phyloP scores from a whole-genome alignment of 177 flowering plant species.

The Vitis hybrid region DNA sequence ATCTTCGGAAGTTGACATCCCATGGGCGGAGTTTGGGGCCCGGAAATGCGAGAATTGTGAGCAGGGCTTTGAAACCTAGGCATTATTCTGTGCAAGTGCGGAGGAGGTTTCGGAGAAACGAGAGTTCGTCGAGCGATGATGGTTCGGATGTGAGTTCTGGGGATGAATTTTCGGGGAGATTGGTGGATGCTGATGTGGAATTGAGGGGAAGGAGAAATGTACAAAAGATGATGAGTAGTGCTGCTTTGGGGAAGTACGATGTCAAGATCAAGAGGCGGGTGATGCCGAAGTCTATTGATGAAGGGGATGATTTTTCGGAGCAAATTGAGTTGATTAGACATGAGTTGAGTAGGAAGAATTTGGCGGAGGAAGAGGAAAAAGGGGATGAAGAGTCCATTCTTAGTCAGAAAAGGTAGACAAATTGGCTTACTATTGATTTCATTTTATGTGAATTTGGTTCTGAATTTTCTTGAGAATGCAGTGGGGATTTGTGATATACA shows the following conservation, averaged over 20 bases:
- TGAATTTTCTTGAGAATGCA: background rate
- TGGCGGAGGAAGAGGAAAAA: slow-evolving; percentile 15
- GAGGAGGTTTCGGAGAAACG: slow-evolving; percentile 28
- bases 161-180: slow-evolving; percentile 16
- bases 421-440: background rate
- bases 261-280: slow-evolving; percentile 47
- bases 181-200: slow-evolving; percentile 18
- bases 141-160: slow-evolving; percentile 27
- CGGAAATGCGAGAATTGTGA: no score
- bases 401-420: slow-evolving; percentile 59
- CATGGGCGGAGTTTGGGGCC: background rate
- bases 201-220: slow-evolving; percentile 21
- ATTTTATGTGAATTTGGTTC: background rate
- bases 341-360: slow-evolving; percentile 47
- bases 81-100: slow-evolving; percentile 39
- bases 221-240: slow-evolving; percentile 54
- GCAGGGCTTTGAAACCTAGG: slow-evolving; percentile 15
- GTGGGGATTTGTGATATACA: background rate
- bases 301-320: slow-evolving; percentile 36
- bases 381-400: slow-evolving; percentile 40
- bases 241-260: slow-evolving; percentile 71
- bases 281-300: slow-evolving; percentile 35
- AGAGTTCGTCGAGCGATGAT: slow-evolving; percentile 45
- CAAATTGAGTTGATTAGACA: slow-evolving; percentile 55
- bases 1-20: slow-evolving; percentile 12